A percentile compares a stretch with the other conserved stretches of the same genome.
Evolutionary conservation across 352 stramenopile species (phyloP).

Genomic region (Discostella stelligera): DNA sequence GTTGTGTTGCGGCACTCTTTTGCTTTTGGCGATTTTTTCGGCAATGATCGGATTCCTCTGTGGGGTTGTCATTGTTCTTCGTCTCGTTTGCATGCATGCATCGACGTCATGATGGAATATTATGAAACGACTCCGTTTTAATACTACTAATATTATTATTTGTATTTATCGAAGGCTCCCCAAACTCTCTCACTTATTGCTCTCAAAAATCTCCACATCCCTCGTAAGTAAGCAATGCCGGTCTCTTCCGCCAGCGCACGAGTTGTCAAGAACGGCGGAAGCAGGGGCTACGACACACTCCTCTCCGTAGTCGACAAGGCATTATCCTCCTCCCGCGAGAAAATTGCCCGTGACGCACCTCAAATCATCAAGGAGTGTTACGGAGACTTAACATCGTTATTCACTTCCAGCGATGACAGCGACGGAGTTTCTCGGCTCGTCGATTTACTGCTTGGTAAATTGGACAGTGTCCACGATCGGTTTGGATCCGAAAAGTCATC

Average conservation of each 20-base stretch:
- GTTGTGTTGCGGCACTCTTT: not conserved
- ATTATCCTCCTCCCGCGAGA: slow-evolving; percentile 17
- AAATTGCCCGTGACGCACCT: slow-evolving; percentile 9
- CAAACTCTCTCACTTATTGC: no score
- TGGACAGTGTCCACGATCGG: slow-evolving; percentile 33
- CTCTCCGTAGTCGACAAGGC: slow-evolving; percentile 28
- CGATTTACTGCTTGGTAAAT: slow-evolving; percentile 28
- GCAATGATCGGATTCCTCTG: no score
- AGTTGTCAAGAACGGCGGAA: not conserved
- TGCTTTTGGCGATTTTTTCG: no score
- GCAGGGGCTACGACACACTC: slow-evolving; percentile 11
- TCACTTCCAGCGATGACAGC: slow-evolving; percentile 20
- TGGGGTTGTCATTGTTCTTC: no score
- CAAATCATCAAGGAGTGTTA: slow-evolving; percentile 21
- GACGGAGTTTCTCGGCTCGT: slow-evolving; percentile 21
- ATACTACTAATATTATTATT: no score
- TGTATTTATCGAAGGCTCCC: no score
- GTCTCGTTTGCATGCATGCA: no score
- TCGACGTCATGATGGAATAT: no score
- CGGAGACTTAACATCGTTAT: slow-evolving; percentile 36
- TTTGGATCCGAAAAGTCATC: slow-evolving; percentile 10
- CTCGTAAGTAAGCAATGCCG: not conserved
- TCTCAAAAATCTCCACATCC: no score
- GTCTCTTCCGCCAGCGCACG: not conserved
- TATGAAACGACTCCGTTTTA: no score